These are phyloP conservation scores for Rhinocladiella similis DNA, from an alignment of 2,329 filamentous ascomycete genomes.

Conservation along the genomic window DNA sequence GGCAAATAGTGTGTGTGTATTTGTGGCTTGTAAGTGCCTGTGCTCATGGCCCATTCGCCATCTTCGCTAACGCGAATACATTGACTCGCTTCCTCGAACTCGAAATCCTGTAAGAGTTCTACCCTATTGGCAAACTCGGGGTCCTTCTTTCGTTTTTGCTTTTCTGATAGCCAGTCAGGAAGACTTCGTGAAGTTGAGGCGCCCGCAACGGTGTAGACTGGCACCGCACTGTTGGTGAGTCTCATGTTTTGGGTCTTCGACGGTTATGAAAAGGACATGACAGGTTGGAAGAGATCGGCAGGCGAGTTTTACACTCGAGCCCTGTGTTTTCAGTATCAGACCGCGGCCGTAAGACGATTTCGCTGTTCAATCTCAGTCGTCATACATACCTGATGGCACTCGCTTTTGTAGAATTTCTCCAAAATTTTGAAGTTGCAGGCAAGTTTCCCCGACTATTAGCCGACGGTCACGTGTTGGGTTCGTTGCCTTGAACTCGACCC, in stretches of 20 bases:
- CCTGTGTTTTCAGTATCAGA: no score
- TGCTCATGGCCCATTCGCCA: constrained; percentile 96
- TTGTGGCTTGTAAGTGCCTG: constrained; percentile 74
- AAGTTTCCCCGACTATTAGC: neutral
- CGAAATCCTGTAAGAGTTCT: constrained; percentile 94
- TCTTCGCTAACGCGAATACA: constrained; percentile 91
- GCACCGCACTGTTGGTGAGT: constrained; percentile 69
- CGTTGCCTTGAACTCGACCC: neutral
- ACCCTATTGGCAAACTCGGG: constrained; percentile 90
- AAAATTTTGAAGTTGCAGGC: constrained; percentile 11
- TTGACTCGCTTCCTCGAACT: constrained; percentile 91
- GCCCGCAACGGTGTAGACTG: constrained; percentile 93
- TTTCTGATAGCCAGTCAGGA: constrained; percentile 91
- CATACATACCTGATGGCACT: constrained; percentile 9
- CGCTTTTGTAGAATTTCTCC: neutral
- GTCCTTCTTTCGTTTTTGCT: constrained; percentile 89
- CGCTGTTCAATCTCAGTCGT: neutral
- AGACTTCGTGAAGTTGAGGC: constrained; percentile 82
- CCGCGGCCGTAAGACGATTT: no score
- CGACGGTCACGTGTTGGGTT: neutral
- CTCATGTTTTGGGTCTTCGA: constrained; percentile 41
- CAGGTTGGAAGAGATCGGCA: neutral
- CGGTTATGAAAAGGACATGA: neutral
- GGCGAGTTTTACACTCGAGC: no score
- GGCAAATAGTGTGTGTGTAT: constrained; percentile 96